Conservation (phyloP, 352 stramenopile genomes). For the Detonula confervacea region DNA sequence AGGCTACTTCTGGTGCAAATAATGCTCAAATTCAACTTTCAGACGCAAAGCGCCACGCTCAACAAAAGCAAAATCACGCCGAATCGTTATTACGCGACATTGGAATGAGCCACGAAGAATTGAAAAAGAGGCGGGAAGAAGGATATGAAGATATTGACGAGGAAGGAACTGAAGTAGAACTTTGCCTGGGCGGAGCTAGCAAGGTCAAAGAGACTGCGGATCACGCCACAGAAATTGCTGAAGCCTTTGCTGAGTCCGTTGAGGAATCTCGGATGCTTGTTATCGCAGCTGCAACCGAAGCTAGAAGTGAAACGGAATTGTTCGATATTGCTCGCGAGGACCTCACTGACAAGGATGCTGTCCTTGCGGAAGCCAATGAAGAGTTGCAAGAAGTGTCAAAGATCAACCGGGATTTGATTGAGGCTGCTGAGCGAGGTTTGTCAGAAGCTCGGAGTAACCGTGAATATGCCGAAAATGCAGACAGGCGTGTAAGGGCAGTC, state of each 20-base stretch:
- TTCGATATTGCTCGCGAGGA: constrained; percentile 55
- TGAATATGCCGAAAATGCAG: constrained; percentile 68
- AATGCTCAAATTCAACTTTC: constrained; percentile 31
- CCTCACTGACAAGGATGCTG: constrained; percentile 53
- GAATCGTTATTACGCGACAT: constrained; percentile 50
- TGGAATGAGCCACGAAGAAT: constrained; percentile 45
- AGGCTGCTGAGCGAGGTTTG: constrained; percentile 58
- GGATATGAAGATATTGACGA: constrained; percentile 25
- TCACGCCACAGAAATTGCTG: constrained; percentile 66
- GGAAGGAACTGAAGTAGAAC: constrained; percentile 50
- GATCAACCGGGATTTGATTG: constrained; percentile 47
- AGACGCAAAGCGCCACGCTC: constrained; percentile 25
- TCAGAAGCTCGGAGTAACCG: constrained; percentile 60
- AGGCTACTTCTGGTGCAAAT: constrained; percentile 35
- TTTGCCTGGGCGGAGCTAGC: constrained; percentile 38
- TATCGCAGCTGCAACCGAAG: constrained; percentile 49
- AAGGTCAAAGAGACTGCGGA: constrained; percentile 46
- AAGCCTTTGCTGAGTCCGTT: constrained; percentile 67
- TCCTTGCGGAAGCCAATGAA: constrained; percentile 61
- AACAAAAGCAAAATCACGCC: constrained; percentile 35
- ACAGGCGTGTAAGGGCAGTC: constrained; percentile 58
- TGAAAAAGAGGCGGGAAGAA: constrained; percentile 39
- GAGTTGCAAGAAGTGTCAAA: constrained; percentile 49
- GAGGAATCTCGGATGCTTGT: constrained; percentile 49
- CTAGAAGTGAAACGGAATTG: constrained; percentile 60